Percentiles rank a stretch among this genome's conserved stretches.
These are phyloP conservation scores for Thalassiosira exigua DNA, from an alignment of 352 stramenopile species.

Conservation along the genomic window DNA sequence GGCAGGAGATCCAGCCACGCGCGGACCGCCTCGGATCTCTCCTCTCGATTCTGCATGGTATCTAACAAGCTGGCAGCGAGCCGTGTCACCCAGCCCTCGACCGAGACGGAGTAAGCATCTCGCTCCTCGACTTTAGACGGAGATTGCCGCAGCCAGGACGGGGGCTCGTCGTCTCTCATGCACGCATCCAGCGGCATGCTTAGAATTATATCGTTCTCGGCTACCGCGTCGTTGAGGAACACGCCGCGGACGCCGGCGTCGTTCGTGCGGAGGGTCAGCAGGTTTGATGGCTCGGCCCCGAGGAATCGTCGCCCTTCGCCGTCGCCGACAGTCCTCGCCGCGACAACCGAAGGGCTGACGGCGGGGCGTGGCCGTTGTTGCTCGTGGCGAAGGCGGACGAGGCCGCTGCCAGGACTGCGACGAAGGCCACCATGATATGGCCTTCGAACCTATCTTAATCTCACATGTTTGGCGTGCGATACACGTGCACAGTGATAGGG, in stretches of 20 bases:
- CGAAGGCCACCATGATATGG: too few relatives aligned
- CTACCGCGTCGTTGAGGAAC: slow-evolving; percentile 20
- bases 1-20: slow-evolving; percentile 65
- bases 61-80: slow-evolving; percentile 69
- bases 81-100: slow-evolving; percentile 69
- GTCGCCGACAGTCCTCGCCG: too few relatives aligned
- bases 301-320: slow-evolving; percentile 43
- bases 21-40: too few relatives aligned
- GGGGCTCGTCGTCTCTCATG: slow-evolving; percentile 68
- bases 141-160: slow-evolving; percentile 51
- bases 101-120: slow-evolving; percentile 30
- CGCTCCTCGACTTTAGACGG: slow-evolving; percentile 18
- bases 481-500: too few relatives aligned
- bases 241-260: slow-evolving; percentile 18
- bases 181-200: slow-evolving; percentile 69
- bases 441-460: too few relatives aligned
- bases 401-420: too few relatives aligned
- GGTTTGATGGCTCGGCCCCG: slow-evolving; percentile 6
- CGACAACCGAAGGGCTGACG: too few relatives aligned
- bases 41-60: slow-evolving; percentile 40
- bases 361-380: too few relatives aligned
- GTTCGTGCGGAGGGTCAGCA: slow-evolving; percentile 14
- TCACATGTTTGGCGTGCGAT: too few relatives aligned
- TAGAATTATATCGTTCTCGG: slow-evolving; percentile 61
- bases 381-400: too few relatives aligned